phyloP scores from a whole-genome alignment of 2,329 filamentous ascomycete species.

The Seiridium cupressi region DNA sequence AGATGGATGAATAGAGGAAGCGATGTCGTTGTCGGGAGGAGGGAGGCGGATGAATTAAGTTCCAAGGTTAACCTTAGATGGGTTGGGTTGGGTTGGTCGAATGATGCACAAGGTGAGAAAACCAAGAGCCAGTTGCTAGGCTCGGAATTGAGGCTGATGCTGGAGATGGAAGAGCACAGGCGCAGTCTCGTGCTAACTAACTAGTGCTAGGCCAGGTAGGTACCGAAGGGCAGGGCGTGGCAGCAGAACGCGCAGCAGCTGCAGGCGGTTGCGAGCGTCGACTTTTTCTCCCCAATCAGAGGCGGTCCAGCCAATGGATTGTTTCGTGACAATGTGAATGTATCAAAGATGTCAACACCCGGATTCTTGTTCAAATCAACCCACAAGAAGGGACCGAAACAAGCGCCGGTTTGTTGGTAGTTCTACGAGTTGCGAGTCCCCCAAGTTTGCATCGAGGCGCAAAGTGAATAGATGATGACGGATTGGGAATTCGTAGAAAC shows the following conservation, averaged over 20 bases:
- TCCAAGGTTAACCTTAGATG: background rate
- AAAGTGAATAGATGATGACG: no score
- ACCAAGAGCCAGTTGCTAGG: background rate
- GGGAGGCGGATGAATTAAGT: background rate
- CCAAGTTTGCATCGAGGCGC: no score
- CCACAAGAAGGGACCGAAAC: no score
- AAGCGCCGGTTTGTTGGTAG: no score
- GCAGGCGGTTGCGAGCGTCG: background rate
- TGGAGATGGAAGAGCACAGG: background rate
- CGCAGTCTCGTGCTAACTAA: background rate
- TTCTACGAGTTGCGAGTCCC: no score
- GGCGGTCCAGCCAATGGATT: background rate
- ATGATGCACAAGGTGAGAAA: conserved; percentile 5
- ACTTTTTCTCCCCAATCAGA: background rate
- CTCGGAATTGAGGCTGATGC: conserved; percentile 2
- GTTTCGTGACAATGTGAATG: background rate
- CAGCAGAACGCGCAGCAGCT: background rate
- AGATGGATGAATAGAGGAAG: background rate
- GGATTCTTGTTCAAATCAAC: no score
- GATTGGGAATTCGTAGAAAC: no score
- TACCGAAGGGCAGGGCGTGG: background rate
- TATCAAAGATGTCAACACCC: background rate
- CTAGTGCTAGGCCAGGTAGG: background rate
- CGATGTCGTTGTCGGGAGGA: background rate
- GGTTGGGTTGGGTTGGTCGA: background rate